phyloP scores from a whole-genome alignment of 768 basidiomycete species.

The Gyrodon lividus region DNA sequence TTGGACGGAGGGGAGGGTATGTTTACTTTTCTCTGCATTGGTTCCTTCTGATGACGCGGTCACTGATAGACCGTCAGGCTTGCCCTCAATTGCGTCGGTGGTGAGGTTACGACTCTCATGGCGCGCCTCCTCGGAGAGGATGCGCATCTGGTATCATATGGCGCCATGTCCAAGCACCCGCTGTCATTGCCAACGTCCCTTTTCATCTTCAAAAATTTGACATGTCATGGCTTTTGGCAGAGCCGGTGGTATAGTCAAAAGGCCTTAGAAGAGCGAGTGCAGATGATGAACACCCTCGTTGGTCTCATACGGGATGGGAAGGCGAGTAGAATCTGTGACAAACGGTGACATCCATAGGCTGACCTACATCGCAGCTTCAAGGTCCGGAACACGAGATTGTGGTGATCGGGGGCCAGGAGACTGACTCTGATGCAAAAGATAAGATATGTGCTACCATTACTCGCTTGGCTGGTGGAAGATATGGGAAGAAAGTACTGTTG shows the following conservation, averaged over 20 bases:
- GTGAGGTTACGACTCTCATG: slow-evolving; percentile 69
- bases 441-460: slow-evolving; percentile 35
- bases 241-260: slow-evolving; percentile 63
- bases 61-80: slow-evolving; percentile 46
- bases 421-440: slow-evolving; percentile 37
- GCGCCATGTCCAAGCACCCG: slow-evolving; percentile 87
- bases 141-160: slow-evolving; percentile 81
- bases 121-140: slow-evolving; percentile 61
- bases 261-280: slow-evolving; percentile 46
- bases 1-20: slow-evolving; percentile 65
- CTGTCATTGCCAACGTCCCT: slow-evolving; percentile 72
- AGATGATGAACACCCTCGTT: slow-evolving; percentile 50
- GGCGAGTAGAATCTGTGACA: slow-evolving; percentile 37
- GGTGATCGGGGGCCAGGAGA: slow-evolving; percentile 40
- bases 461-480: slow-evolving; percentile 34
- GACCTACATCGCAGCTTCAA: slow-evolving; percentile 46
- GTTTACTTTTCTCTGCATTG: slow-evolving; percentile 12
- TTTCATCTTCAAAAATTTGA: slow-evolving; percentile 85
- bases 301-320: slow-evolving; percentile 53
- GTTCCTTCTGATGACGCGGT: not conserved
- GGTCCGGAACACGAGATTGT: slow-evolving; percentile 72
- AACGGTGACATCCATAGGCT: slow-evolving; percentile 1
- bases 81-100: slow-evolving; percentile 61
- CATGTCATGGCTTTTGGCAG: slow-evolving; percentile 78
- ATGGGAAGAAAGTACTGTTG: slow-evolving; percentile 52